Base-by-base conservation (phyloP, 306 rosid species). In the Crotalaria pallida region DNA sequence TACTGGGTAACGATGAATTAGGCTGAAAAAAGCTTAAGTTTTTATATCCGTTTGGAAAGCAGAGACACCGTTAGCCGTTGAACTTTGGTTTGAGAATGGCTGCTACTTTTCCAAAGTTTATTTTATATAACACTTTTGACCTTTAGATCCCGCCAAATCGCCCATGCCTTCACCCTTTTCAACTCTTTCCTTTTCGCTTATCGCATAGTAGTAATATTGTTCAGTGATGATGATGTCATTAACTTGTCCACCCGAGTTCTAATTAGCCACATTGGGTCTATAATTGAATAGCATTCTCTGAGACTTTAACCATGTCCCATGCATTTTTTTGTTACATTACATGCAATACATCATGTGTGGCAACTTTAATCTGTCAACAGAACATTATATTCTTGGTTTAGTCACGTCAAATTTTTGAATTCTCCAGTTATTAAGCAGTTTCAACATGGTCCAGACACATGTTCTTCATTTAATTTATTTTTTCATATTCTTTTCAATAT, bases 31-130 rank as follows among this genome's bases (percentile, higher is more conserved):
- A 1, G 1, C 8, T 4, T 4, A 12, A 11, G 7, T 59, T 47
- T 31, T 31, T 17, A 12, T 53, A 41, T 12, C 71, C 65, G 57
- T 73, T 64, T 63, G 24, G 10, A 62, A 62, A 73, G 65, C n/a
- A 73, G 5, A 38, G 43, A 9, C 24, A 72, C 18, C 10, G 27
- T 72, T 59, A 38, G 52, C 24, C 34, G 50, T 62, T 73, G 27
- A 33, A 22, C 12, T 34, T 21, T 48, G 36, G 27, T 60, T 44
- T 19, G 48, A 16, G 65, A 4, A 23, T n/a, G 57, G 65, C 2
- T 43, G 36, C 34, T 7, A 71, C 15, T 49, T 72, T 49, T 22
- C n/a, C 43, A 15, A 60, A 49, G 38, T 18, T 72, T 50, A 33
- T 59, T 47, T 33, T 58, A 33, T 27, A 53, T 29, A 18, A 18